A percentile compares a stretch with the other conserved stretches of the same genome.
phyloP scores from a whole-genome alignment of 495 filamentous ascomycete genomes.

The Aspergillus carlsbadensis region DNA sequence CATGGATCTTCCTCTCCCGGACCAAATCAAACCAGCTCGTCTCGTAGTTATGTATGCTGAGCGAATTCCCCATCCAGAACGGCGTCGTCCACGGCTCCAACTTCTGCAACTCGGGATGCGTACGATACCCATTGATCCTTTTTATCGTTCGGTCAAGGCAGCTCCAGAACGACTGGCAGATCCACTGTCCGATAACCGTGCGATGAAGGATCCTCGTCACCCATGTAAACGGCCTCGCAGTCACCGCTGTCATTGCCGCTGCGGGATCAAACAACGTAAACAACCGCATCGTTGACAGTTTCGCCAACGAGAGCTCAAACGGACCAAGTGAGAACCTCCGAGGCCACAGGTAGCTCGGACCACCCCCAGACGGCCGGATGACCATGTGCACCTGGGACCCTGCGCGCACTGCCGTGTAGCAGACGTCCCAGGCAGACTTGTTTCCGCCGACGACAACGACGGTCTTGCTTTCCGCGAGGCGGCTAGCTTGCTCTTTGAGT shows the following conservation, averaged over 20 bases:
- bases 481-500: conserved; percentile 13
- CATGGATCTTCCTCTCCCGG: conserved; percentile 47
- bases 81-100: conserved; percentile 59
- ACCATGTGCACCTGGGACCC: conserved; percentile 11
- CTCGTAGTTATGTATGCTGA: conserved; percentile 61
- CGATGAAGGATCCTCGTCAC: background rate
- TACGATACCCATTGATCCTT: conserved; percentile 48
- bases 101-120: conserved; percentile 59
- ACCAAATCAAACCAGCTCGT: conserved; percentile 55
- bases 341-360: conserved; percentile 16
- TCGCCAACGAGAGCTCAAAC: conserved; percentile 7
- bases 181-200: background rate
- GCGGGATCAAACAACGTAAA: conserved; percentile 16
- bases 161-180: conserved; percentile 1
- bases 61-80: conserved; percentile 53
- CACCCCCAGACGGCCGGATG: conserved; percentile 12
- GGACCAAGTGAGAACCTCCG: conserved; percentile 3
- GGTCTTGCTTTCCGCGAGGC: conserved; percentile 15
- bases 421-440: conserved; percentile 47
- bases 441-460: conserved; percentile 45
- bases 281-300: conserved; percentile 2
- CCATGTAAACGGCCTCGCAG: conserved; percentile 8
- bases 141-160: conserved; percentile 33
- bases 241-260: too few relatives aligned
- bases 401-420: conserved; percentile 3